Evolutionary conservation across 805 yeast genomes (phyloP), one percentile per base, ranked within the genome.

Genomic region (Wickerhamomyces bovis): DNA sequence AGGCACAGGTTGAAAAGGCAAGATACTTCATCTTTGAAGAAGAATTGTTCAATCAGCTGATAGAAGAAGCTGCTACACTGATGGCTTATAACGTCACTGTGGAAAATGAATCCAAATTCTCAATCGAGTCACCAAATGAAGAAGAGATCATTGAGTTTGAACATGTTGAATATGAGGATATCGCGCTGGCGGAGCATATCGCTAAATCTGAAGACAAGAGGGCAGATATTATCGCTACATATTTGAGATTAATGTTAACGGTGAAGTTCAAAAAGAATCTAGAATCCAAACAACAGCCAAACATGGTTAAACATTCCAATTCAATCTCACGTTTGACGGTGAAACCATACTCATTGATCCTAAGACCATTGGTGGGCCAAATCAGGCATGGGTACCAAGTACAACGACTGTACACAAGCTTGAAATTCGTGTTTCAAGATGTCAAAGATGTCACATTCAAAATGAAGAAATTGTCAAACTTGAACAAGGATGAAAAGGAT

Each of bases 1-100:
- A 74, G 42, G 76, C 75, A 21, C 82, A 78, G 55, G 78, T 92
- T 23, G 73, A 76, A 33, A 77, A 68, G 43, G 89, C 95, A 0
- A 73, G 97, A 41, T 81, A 76, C 52, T 77, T 79, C 49, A 70
- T 90, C 8, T 92, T 92, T 67, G 98, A 92, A 60, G 94, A 87
- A 58, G 98, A 92, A 63, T 70, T 92, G 45, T 88, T 88, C 68
- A 80, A 78, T 63, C 89, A 83, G 55, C 65, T 92, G 46, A 73
- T 82, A 21, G 78, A 81, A 52, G 99, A 92, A 64, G 88, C 95
- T 1, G 75, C 83, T 26, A 61, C 72, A 6, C 68, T 92, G 48
- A 75, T 83, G 10, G 78, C 89, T 18, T 79, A 81, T 53, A 83
- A 85, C 45, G 92, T 88, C 4, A 72, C 73, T 15, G 75, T 82